A percentile compares a stretch with the other conserved stretches of the same genome.
These are phyloP conservation scores for Calamus simplicifolius DNA, from an alignment of 176 grass and related monocot species.

Conservation along the genomic window DNA sequence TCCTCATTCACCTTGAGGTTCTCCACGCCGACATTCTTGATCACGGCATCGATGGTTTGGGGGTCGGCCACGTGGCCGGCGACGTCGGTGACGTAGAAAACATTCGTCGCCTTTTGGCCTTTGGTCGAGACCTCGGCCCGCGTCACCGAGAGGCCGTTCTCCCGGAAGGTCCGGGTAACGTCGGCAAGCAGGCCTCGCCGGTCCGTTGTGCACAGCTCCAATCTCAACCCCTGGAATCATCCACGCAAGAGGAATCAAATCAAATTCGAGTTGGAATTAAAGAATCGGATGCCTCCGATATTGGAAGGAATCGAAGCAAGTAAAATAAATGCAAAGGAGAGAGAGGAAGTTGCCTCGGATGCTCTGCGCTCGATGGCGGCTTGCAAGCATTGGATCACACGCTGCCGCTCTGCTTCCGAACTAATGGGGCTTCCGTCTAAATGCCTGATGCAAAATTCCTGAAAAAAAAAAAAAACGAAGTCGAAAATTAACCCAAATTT, in stretches of 20 bases:
- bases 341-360: conserved; percentile 63
- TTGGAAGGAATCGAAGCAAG: no score
- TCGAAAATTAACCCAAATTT: background rate
- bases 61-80: conserved; percentile 50
- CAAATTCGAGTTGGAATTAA: no score
- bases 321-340: background rate
- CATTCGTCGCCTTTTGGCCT: conserved; percentile 55
- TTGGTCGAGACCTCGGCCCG: conserved; percentile 71
- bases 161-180: conserved; percentile 76
- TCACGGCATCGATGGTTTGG: conserved; percentile 54
- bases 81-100: conserved; percentile 71
- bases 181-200: conserved; percentile 72
- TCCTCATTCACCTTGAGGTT: conserved; percentile 61
- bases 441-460: conserved; percentile 74
- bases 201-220: conserved; percentile 64
- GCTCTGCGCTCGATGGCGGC: conserved; percentile 74
- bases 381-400: conserved; percentile 67
- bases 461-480: background rate
- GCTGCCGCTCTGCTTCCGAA: conserved; percentile 71
- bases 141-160: conserved; percentile 78
- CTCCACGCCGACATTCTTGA: conserved; percentile 57
- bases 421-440: conserved; percentile 65
- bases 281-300: no score
- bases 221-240: conserved; percentile 49
- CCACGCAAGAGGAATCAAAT: no score